phyloP scores from a whole-genome alignment of 306 rosid genomes.

The Ochetophila trinervis region DNA sequence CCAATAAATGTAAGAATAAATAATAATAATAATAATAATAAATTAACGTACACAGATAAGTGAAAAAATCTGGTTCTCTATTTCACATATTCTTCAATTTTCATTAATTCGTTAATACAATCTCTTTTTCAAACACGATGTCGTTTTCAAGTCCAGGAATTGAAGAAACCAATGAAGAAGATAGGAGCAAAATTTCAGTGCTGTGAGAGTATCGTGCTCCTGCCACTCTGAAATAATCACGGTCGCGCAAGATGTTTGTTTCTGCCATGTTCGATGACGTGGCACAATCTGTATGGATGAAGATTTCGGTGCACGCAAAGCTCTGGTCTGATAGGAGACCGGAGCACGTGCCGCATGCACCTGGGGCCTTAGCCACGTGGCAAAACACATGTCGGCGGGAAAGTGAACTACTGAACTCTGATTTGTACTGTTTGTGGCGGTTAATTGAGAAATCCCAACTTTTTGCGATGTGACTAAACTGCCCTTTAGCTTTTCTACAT shows the following conservation, averaged over 20 bases:
- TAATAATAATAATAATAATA: too few relatives aligned
- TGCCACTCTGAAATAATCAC: not conserved
- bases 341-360: not conserved
- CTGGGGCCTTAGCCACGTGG: constrained; percentile 19
- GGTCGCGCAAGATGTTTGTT: not conserved
- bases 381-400: constrained; percentile 10
- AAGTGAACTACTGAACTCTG: not conserved
- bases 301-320: not conserved
- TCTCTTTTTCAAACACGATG: too few relatives aligned
- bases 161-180: not conserved
- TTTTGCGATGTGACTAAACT: not conserved
- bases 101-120: too few relatives aligned
- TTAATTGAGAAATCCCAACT: not conserved
- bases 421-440: not conserved
- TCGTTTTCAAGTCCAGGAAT: not conserved
- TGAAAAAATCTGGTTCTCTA: too few relatives aligned
- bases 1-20: too few relatives aligned
- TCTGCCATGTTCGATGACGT: not conserved
- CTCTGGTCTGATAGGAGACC: not conserved
- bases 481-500: not conserved
- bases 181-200: not conserved
- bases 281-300: not conserved
- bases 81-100: too few relatives aligned
- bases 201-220: not conserved
- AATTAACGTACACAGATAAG: too few relatives aligned